A percentile compares a stretch with the other conserved stretches of the same genome.
Conservation (phyloP, 2,329 filamentous ascomycete genomes). For the Chrysoporthe austroafricana region DNA sequence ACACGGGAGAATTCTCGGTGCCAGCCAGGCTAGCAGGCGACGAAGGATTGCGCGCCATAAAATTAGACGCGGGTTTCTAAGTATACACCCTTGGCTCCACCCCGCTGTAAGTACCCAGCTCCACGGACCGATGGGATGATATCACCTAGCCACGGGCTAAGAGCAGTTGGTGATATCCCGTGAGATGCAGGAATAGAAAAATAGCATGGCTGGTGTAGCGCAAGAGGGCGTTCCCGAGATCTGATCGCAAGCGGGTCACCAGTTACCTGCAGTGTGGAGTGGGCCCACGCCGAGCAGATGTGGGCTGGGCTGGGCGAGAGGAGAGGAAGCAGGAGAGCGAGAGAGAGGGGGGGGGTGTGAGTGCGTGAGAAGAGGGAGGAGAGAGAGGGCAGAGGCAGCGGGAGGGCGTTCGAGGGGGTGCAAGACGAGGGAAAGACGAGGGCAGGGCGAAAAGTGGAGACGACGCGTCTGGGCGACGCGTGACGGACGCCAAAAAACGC, state of each 20-base stretch:
- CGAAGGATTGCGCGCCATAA: slow-evolving; percentile 6
- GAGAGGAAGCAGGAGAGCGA: neutral
- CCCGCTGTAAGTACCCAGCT: neutral
- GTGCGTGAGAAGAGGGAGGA: no score
- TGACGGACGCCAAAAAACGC: slow-evolving; percentile 32
- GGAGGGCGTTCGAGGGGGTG: neutral
- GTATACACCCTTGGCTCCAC: slow-evolving; percentile 7
- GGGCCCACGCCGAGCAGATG: neutral
- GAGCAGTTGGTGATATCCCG: neutral
- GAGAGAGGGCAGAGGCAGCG: neutral
- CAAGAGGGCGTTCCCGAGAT: neutral
- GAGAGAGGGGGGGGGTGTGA: neutral
- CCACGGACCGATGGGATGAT: neutral
- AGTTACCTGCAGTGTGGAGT: neutral
- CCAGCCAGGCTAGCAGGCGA: neutral
- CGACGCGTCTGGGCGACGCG: slow-evolving; percentile 26
- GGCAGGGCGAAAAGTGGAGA: neutral
- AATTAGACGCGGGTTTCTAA: slow-evolving; percentile 3
- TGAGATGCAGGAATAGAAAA: slow-evolving; percentile 4
- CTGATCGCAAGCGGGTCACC: slow-evolving; percentile 3
- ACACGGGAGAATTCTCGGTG: neutral
- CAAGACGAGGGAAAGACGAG: no score
- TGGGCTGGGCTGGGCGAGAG: neutral
- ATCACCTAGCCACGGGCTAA: neutral
- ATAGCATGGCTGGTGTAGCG: slow-evolving; percentile 6